A percentile compares a stretch with the other conserved stretches of the same genome.
phyloP scores from a whole-genome alignment of 176 grass and related monocot genomes.

The Raddia distichophylla region DNA sequence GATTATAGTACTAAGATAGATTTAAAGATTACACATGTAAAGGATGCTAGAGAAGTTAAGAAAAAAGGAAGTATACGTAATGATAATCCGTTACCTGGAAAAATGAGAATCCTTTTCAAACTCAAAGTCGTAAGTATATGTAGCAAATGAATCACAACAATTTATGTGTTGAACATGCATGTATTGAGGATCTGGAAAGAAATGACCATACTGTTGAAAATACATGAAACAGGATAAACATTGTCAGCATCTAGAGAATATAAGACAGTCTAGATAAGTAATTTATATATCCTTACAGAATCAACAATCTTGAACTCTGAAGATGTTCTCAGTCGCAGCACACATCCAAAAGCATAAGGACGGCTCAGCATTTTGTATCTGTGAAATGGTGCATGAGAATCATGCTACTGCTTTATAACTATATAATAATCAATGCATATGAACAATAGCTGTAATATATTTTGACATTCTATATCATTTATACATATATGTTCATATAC shows the following conservation, averaged over 20 bases:
- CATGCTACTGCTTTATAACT: slow-evolving; percentile 25
- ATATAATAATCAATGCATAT: slow-evolving; percentile 30
- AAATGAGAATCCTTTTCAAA: slow-evolving; percentile 74
- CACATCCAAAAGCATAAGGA: slow-evolving; percentile 96
- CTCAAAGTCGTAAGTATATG: slow-evolving; percentile 92
- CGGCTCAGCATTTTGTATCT: slow-evolving; percentile 94
- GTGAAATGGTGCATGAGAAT: slow-evolving; percentile 20
- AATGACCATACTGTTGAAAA: slow-evolving; percentile 92
- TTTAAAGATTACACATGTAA: slow-evolving; percentile 33
- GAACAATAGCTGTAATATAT: background rate
- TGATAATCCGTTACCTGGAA: slow-evolving; percentile 62
- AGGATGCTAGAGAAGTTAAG: slow-evolving; percentile 2
- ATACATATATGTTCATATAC: slow-evolving; percentile 1
- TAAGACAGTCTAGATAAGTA: slow-evolving; percentile 23
- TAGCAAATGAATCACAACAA: slow-evolving; percentile 93
- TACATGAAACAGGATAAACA: slow-evolving; percentile 31
- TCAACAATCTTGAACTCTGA: slow-evolving; percentile 84
- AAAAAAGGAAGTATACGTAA: slow-evolving; percentile 13
- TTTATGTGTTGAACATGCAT: slow-evolving; percentile 97
- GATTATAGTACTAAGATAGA: background rate
- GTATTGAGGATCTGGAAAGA: slow-evolving; percentile 97
- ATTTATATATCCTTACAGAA: slow-evolving; percentile 61
- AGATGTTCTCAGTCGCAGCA: slow-evolving; percentile 88
- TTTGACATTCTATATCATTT: background rate
- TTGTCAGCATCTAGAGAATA: slow-evolving; percentile 19